Percentiles rank a stretch among this genome's conserved stretches.
These are phyloP conservation scores for Calvatia gigantea DNA, from an alignment of 768 basidiomycete species.

Conservation along the genomic window DNA sequence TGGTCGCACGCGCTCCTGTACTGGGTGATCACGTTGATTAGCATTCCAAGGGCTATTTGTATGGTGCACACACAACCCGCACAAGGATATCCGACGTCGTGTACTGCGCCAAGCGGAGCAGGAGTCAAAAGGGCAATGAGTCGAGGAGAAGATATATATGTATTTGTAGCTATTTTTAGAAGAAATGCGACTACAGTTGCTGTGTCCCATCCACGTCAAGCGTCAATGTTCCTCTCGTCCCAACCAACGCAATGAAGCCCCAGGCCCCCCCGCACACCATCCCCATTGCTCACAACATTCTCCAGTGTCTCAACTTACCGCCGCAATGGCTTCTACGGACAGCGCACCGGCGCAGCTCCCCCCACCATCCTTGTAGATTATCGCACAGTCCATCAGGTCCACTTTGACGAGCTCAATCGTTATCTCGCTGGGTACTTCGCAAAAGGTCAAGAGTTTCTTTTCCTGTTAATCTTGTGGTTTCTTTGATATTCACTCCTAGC, in stretches of 20 bases:
- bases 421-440: conserved; percentile 74
- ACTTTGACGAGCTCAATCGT: conserved; percentile 68
- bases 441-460: conserved; percentile 46
- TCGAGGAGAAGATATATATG: not conserved
- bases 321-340: conserved; percentile 71
- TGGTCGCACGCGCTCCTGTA: conserved; percentile 86
- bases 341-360: conserved; percentile 49
- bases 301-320: conserved; percentile 89
- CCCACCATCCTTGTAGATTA: conserved; percentile 58
- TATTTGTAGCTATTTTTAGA: conserved; percentile 34
- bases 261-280: conserved; percentile 55
- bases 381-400: conserved; percentile 57
- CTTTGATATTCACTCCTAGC: conserved; percentile 8
- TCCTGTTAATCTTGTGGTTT: not conserved
- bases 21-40: conserved; percentile 56
- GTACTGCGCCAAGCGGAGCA: conserved; percentile 61
- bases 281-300: conserved; percentile 80
- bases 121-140: conserved; percentile 51
- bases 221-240: conserved; percentile 13
- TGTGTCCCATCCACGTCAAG: conserved; percentile 15
- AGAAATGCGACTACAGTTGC: conserved; percentile 38
- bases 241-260: conserved; percentile 50
- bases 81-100: conserved; percentile 70
- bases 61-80: conserved; percentile 59
- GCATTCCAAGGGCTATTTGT: conserved; percentile 53